Base-by-base conservation (phyloP, 2,329 filamentous ascomycete genomes). In the Curvularia verruculosa region DNA sequence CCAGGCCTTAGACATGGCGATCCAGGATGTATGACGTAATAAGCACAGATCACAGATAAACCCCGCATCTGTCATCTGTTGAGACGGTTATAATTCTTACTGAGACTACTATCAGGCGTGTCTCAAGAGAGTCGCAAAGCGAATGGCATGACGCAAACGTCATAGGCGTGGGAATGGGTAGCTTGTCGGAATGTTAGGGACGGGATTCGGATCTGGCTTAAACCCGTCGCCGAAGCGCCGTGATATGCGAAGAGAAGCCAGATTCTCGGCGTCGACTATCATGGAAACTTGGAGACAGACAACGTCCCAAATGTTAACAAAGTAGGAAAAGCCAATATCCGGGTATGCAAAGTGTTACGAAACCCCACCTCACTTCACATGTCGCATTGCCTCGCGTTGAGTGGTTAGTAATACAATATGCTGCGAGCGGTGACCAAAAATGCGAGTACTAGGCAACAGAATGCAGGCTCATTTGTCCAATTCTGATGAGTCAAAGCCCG, bases 401-500 rank as follows among this genome's bases (percentile, higher is more conserved):
- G 49, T 28, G 40, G 51, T 55, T 40, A 39, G 52, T 55, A 15
- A 21, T n/a, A n/a, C 18, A 31, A 36, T 31, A 48, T 23, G 28
- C 34, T 45, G 28, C 19, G 18, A 40, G 29, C 29, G 19, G 19
- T 40, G 31, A 24, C 24, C 19, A n/a, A 23, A 21, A 44, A 15
- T 18, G 47, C 40, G 28, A 31, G 24, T n/a, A 37, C 47, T 46
- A 51, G 52, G 47, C 52, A 52, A 23, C 29, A 55, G 28, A 47
- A 43, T 37, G 52, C 28, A 43, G 26, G 49, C 36, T 28, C 50
- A 15, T 37, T 52, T 26, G 36, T 15, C 39, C 51, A 34, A 26
- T 28, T 26, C 37, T 37, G 49, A 65, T 66, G 63, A 64, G 53
- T 64, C 63, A 64, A 54, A 29, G 46, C 49, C 39, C 49, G 49